Percentiles rank a stretch among this genome's conserved stretches.
phyloP scores from a whole-genome alignment of 257 asterid genomes.

The Rehmannia glutinosa region DNA sequence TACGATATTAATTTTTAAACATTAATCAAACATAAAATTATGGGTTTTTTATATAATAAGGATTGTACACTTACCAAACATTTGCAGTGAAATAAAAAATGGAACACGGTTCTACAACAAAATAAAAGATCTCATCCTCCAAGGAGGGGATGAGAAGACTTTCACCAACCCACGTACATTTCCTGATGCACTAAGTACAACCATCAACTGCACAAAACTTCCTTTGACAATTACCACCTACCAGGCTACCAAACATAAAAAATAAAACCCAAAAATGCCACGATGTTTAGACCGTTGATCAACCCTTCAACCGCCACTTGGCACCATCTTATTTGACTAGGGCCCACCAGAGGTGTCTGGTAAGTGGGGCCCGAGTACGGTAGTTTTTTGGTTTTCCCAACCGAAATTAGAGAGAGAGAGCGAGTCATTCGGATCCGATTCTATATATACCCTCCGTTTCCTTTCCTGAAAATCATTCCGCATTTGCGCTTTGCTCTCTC shows the following conservation, averaged over 20 bases:
- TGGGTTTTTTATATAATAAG: too few species aligned
- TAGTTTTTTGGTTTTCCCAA: neutral
- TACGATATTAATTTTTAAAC: too few species aligned
- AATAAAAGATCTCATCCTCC: too few species aligned
- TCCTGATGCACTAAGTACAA: conserved; percentile 15
- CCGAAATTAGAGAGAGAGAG: neutral
- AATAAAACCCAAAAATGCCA: neutral
- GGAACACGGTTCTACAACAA: neutral
- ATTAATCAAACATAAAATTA: too few species aligned
- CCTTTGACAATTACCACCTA: conserved; percentile 2
- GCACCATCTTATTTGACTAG: neutral
- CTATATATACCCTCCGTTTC: conserved; percentile 20
- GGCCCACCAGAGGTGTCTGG: neutral
- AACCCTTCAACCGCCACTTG: conserved; percentile 7
- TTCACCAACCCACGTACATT: conserved; percentile 30
- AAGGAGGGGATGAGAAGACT: neutral
- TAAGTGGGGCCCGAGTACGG: conserved; percentile 19
- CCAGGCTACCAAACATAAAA: neutral
- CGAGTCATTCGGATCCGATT: conserved; percentile 22
- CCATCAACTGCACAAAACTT: neutral
- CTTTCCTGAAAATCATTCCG: conserved; percentile 4
- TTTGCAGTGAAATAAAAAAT: neutral
- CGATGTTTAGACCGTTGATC: conserved; percentile 22
- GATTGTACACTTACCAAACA: too few species aligned
- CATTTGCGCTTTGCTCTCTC: neutral